Conservation (phyloP, 331 rosid genomes). For the Rhamnella rubrinervis region DNA sequence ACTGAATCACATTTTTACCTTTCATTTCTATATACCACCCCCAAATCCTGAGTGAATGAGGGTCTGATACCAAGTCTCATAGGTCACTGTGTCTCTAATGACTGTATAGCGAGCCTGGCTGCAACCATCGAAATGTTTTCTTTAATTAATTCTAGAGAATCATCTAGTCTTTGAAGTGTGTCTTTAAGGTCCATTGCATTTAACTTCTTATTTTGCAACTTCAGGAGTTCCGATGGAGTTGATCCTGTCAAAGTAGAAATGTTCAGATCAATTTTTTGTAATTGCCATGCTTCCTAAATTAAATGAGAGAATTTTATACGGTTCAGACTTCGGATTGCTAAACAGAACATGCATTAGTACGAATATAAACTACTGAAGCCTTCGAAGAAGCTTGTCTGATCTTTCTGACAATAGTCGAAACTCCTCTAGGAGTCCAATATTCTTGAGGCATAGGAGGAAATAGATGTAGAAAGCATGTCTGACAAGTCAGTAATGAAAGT, state of each 20-base stretch:
- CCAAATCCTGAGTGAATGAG: neutral
- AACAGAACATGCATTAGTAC: too few relatives aligned
- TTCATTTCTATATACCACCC: neutral
- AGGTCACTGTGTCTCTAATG: conserved; percentile 30
- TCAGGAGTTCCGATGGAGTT: conserved; percentile 34
- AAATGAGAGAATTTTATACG: too few relatives aligned
- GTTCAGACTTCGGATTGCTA: too few relatives aligned
- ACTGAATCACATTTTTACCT: neutral
- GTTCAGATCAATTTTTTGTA: too few relatives aligned
- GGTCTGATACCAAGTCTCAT: neutral
- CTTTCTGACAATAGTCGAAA: too few relatives aligned
- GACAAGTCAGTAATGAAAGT: too few relatives aligned
- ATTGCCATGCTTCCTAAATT: too few relatives aligned
- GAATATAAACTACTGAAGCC: too few relatives aligned
- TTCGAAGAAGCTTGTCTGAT: too few relatives aligned
- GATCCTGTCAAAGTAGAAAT: conserved; percentile 30
- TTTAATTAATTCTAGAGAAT: conserved; percentile 25
- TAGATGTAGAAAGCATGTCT: too few relatives aligned
- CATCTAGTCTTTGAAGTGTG: conserved; percentile 40
- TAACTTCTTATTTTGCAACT: conserved; percentile 39
- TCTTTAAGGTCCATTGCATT: conserved; percentile 46
- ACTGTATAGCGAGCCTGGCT: conserved; percentile 50
- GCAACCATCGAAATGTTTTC: conserved; percentile 38
- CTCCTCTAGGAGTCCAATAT: too few relatives aligned
- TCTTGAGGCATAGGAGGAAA: too few relatives aligned